Conservation (phyloP, 305 asterid species). For the Fraxinus floribunda region DNA sequence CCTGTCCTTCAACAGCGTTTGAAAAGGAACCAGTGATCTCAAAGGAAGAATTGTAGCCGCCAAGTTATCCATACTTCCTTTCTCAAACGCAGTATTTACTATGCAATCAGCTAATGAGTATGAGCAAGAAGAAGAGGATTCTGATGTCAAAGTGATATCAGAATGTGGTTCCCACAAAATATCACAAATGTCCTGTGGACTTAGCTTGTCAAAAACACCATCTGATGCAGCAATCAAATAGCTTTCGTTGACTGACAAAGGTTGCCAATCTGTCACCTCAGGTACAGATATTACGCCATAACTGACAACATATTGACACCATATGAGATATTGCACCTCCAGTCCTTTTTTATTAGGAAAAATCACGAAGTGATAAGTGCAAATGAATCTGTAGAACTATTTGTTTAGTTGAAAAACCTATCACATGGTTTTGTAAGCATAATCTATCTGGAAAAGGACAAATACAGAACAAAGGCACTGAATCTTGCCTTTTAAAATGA, state of each 20-base stretch:
- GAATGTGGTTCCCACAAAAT: conserved; percentile 66
- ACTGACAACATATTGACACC: conserved; percentile 45
- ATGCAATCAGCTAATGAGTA: conserved; percentile 82
- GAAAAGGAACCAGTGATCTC: conserved; percentile 37
- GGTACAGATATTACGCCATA: conserved; percentile 93
- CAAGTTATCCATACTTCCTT: conserved; percentile 89
- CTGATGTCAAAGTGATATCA: conserved; percentile 36
- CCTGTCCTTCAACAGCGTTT: conserved; percentile 31
- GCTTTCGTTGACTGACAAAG: conserved; percentile 75
- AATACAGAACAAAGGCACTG: neutral
- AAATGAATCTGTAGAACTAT: neutral
- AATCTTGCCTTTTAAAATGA: conserved; percentile 62
- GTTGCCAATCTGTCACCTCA: conserved; percentile 96
- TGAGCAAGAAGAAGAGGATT: conserved; percentile 54
- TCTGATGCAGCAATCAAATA: conserved; percentile 91
- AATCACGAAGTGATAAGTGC: conserved; percentile 7
- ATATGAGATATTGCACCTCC: conserved; percentile 15
- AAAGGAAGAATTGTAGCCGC: conserved; percentile 77
- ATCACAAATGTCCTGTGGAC: conserved; percentile 89
- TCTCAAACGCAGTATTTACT: conserved; percentile 72
- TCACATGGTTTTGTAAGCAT: neutral
- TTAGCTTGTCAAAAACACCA: conserved; percentile 85
- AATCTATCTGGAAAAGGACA: conserved; percentile 17
- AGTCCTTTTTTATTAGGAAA: neutral
- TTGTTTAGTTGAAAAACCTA: neutral